phyloP scores from a whole-genome alignment of 192 early-diverging fungal genomes.

The Entomortierella lignicola region DNA sequence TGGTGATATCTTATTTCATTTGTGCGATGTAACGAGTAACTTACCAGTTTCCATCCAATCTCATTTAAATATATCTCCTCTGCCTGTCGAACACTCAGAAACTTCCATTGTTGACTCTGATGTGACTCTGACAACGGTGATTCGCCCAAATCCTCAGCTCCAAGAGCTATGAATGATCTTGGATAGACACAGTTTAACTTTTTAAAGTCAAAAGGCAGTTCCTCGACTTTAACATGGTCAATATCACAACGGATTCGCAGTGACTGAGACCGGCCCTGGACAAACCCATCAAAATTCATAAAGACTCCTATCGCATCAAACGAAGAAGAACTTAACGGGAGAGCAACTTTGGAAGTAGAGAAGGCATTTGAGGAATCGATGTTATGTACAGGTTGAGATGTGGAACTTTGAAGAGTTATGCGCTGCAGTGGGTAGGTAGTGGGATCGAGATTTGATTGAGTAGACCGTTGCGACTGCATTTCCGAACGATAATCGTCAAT shows the following conservation, averaged over 20 bases:
- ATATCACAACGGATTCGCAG: constrained; percentile 61
- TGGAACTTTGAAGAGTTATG: too few relatives aligned
- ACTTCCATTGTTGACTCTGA: constrained; percentile 25
- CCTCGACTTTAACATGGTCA: constrained; percentile 57
- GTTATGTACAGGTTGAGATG: background rate
- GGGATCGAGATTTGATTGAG: too few relatives aligned
- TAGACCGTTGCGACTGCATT: too few relatives aligned
- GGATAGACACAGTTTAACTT: constrained; percentile 68
- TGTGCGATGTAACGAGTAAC: background rate
- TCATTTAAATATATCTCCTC: constrained; percentile 62
- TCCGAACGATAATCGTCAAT: too few relatives aligned
- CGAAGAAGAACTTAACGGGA: background rate
- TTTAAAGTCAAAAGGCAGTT: constrained; percentile 60
- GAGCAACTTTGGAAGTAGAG: background rate
- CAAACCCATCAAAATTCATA: constrained; percentile 55
- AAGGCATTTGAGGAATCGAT: background rate
- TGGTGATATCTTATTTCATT: background rate
- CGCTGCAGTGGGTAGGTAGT: too few relatives aligned
- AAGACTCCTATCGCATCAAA: background rate
- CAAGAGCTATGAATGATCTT: constrained; percentile 39
- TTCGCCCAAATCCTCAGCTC: background rate
- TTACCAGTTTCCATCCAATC: constrained; percentile 75
- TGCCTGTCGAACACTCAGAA: constrained; percentile 55
- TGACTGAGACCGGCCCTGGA: constrained; percentile 42
- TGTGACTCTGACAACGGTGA: background rate